A percentile compares a stretch with the other conserved stretches of the same genome.
phyloP scores from a whole-genome alignment of 768 basidiomycete species.

The Podaxis mareebaensis region DNA sequence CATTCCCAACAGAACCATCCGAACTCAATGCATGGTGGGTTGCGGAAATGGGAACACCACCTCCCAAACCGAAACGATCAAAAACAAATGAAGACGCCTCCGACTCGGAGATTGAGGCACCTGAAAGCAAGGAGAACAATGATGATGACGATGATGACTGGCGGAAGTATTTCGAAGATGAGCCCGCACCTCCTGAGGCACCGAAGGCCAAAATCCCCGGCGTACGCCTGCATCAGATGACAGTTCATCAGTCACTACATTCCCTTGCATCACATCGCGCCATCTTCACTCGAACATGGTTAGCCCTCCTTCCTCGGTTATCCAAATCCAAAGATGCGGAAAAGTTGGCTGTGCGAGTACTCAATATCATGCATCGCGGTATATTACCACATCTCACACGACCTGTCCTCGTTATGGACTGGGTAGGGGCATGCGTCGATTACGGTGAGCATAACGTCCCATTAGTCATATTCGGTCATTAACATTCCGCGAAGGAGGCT shows the following conservation, averaged over 20 bases:
- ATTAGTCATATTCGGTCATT: background rate
- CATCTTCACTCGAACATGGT: slow-evolving; percentile 82
- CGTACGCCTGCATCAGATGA: slow-evolving; percentile 62
- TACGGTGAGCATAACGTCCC: slow-evolving; percentile 50
- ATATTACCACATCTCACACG: slow-evolving; percentile 83
- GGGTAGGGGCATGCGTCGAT: slow-evolving; percentile 84
- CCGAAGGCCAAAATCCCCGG: slow-evolving; percentile 37
- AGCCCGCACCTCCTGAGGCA: slow-evolving; percentile 33
- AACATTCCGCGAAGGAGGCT: slow-evolving; percentile 56
- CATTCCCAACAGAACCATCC: slow-evolving; percentile 68
- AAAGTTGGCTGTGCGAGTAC: slow-evolving; percentile 51
- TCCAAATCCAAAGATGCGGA: slow-evolving; percentile 36
- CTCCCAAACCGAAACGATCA: slow-evolving; percentile 46
- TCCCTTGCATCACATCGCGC: slow-evolving; percentile 75
- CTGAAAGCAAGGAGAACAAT: slow-evolving; percentile 31
- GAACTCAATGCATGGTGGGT: slow-evolving; percentile 85
- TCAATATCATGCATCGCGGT: slow-evolving; percentile 81
- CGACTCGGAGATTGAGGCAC: slow-evolving; percentile 36
- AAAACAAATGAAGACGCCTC: slow-evolving; percentile 36
- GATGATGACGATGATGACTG: slow-evolving; percentile 59
- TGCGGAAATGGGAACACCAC: slow-evolving; percentile 59
- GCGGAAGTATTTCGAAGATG: slow-evolving; percentile 83
- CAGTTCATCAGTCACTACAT: slow-evolving; percentile 76
- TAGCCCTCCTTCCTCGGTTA: slow-evolving; percentile 65
- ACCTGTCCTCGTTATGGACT: slow-evolving; percentile 85